A percentile compares a stretch with the other conserved stretches of the same genome.
Evolutionary conservation across 495 filamentous ascomycete genomes (phyloP).

Genomic region (Pseudomonodictys pantanalensis): DNA sequence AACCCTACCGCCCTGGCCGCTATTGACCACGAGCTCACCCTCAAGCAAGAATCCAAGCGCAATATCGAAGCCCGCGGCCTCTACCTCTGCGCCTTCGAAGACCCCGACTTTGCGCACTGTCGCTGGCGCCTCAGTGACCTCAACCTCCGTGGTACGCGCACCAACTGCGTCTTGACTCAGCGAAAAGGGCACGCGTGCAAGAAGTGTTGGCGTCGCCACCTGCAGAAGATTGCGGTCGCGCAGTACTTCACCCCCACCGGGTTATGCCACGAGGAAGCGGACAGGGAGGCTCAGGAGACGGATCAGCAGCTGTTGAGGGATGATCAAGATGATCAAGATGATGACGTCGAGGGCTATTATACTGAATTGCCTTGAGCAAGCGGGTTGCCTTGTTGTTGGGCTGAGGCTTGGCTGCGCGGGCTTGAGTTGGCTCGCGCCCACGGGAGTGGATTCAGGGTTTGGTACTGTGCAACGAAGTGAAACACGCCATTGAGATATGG

Average conservation of each 20-base stretch:
- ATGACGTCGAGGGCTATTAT: slow-evolving; percentile 11
- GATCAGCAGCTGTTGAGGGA: neutral
- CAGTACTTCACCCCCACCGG: slow-evolving; percentile 15
- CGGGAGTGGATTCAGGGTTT: too few species aligned
- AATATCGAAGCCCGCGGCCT: slow-evolving; percentile 9
- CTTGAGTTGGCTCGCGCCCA: too few species aligned
- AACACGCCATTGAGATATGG: too few species aligned
- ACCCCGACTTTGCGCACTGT: slow-evolving; percentile 3
- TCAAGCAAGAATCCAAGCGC: slow-evolving; percentile 5
- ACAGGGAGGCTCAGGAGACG: slow-evolving; percentile 1
- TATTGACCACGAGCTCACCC: slow-evolving; percentile 5
- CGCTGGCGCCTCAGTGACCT: slow-evolving; percentile 10
- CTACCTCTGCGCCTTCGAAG: slow-evolving; percentile 21
- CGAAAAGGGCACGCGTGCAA: slow-evolving; percentile 6
- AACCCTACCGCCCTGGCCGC: neutral
- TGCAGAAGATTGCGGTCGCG: slow-evolving; percentile 15
- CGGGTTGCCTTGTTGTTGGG: too few species aligned
- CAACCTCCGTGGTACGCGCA: slow-evolving; percentile 9
- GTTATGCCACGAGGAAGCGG: slow-evolving; percentile 12
- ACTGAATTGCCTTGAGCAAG: slow-evolving; percentile 9
- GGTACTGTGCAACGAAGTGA: too few species aligned
- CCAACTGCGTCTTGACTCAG: neutral
- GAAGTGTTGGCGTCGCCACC: slow-evolving; percentile 10
- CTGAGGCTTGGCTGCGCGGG: too few species aligned
- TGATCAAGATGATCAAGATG: neutral